Percentiles rank a stretch among this genome's conserved stretches.
phyloP scores from a whole-genome alignment of 2,329 filamentous ascomycete species.

The Exophiala viscosa region DNA sequence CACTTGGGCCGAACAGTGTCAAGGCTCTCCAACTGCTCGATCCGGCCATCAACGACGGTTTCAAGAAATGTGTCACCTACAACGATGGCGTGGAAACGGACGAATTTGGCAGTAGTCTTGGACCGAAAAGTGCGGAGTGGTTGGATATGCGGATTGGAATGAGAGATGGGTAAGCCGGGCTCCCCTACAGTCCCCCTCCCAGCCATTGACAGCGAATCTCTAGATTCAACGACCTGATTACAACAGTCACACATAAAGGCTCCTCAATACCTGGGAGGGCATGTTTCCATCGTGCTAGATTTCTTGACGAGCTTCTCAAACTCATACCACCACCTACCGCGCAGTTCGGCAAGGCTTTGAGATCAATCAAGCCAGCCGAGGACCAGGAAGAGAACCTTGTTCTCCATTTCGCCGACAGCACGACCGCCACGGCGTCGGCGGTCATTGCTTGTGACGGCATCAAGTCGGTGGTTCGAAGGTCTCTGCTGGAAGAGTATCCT shows the following conservation, averaged over 20 bases:
- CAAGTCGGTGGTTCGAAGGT: constrained; percentile 40
- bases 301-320: constrained; percentile 40
- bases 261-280: background rate
- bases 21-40: constrained; percentile 3
- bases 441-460: constrained; percentile 62
- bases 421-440: constrained; percentile 40
- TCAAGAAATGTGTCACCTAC: constrained; percentile 34
- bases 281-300: constrained; percentile 33
- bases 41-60: constrained; percentile 38
- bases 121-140: background rate
- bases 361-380: constrained; percentile 28
- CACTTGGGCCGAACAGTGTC: constrained; percentile 11
- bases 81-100: constrained; percentile 15
- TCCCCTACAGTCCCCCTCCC: background rate
- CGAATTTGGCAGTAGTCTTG: background rate
- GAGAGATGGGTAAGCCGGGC: background rate
- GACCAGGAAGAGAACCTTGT: constrained; percentile 20
- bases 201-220: background rate
- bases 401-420: constrained; percentile 46
- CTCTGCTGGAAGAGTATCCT: constrained; percentile 30
- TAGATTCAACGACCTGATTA: background rate
- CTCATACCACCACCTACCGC: constrained; percentile 38
- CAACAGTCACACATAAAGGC: background rate
- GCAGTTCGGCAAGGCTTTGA: constrained; percentile 36
- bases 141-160: background rate